Evolutionary conservation across 2,329 filamentous ascomycete species (phyloP), one percentile per base, ranked within the genome.

Genomic region (Canariomyces notabilis): DNA sequence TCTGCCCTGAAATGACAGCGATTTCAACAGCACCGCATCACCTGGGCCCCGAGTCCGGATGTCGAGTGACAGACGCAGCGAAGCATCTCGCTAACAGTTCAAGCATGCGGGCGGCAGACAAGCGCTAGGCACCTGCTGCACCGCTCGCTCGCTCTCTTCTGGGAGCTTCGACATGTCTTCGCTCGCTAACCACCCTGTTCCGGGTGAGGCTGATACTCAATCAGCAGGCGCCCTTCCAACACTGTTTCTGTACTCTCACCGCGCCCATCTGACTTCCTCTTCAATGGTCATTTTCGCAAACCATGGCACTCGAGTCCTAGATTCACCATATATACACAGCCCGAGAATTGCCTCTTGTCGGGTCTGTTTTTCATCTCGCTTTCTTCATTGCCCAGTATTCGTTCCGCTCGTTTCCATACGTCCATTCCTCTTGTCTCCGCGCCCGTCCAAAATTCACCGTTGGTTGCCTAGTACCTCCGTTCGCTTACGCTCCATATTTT

Each of bases 201-300:
- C 45, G 26, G 39, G 49, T 57, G 64, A 70, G 65, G 65, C 67
- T 69, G 64, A 67, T 65, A 63, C 60, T 42, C 60, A 59, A 67
- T 69, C 66, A 69, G 66, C 66, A 68, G 67, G 65, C 59, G 55
- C 50, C 48, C 51, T 53, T 54, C 42, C 50, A n/a, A n/a, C 44
- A 44, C 33, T 31, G 39, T 32, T 50, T 42, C 43, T 48, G 36
- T 44, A 36, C 49, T 34, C 48, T 56, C 49, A 51, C 51, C 51
- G 44, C 42, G 51, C 41, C 49, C 57, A 58, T 59, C 57, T 60
- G 61, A 58, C 57, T 55, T 55, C 49, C 49, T 57, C 53, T 56
- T 53, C 52, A 49, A 42, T 48, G 53, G 55, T 59, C 55, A 59
- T 56, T 48, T 48, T 47, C 45, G 35, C 46, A 22, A 26, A 52